Evolutionary conservation across 1,139 yeast genomes (phyloP), one percentile per base, ranked within the genome.

Genomic region (Yarrowia galli): DNA sequence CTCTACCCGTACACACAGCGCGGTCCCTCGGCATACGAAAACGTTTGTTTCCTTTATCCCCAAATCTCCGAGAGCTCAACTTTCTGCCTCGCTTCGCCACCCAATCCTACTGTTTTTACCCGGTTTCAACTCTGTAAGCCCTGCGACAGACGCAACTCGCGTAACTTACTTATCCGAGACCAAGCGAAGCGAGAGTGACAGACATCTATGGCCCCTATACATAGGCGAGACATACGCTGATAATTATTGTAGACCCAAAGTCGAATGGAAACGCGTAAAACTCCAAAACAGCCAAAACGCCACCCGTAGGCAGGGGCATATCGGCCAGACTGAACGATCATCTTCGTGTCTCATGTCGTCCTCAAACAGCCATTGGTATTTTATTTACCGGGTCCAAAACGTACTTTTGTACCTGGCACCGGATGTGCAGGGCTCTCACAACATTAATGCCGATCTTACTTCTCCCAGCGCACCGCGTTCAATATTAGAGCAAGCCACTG

Each of bases 361-460:
- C 18, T 23, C 16, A 12, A 25, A n/a, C 49, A 23, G 25, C 35
- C 9, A 8, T 25, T n/a, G 25, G 51, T 46, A 46, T 46, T 13
- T 15, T 35, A 46, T 46, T 6, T 46, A 46, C 40, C 5, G 23
- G 15, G 28, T 22, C 49, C 49, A 13, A 20, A 46, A 46, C 51
- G 51, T 46, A 46, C 15, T 28, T 10, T 28, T 28, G 32, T 28
- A 28, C 32, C 32, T 28, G 32, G 32, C 32, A 28, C 32, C 32
- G 32, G 32, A 28, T 28, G 32, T 28, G 35, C 51, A 46, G 51
- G 51, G 51, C 35, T 23, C 20, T n/a, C 51, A 46, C 51, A 23
- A 46, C 18, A 23, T 25, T 25, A 15, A 20, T 6, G 51, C 51
- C 51, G 51, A 46, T 46, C 51, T 46, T 46, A 16, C 51, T 46